These are phyloP conservation scores for Salvia rosmarinus DNA, from an alignment of 257 asterid species.

Conservation along the genomic window DNA sequence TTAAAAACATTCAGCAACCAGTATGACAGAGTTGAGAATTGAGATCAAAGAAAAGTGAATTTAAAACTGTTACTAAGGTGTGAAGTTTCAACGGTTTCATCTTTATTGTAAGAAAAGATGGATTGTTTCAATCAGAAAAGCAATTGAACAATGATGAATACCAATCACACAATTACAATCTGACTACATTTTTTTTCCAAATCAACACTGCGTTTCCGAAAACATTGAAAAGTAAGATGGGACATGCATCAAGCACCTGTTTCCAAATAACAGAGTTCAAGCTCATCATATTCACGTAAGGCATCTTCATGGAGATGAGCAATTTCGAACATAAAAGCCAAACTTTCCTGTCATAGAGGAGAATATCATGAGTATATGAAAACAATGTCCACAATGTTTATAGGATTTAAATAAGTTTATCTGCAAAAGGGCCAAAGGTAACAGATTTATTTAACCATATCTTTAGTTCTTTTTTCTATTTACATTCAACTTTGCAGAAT, in stretches of 20 bases:
- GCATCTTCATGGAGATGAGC: slow-evolving; percentile 99
- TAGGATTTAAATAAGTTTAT: slow-evolving; percentile 20
- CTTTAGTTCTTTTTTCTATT: too few relatives aligned
- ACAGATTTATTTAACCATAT: slow-evolving; percentile 14
- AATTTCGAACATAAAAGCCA: slow-evolving; percentile 98
- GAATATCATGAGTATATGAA: slow-evolving; percentile 29
- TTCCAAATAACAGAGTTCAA: slow-evolving; percentile 98
- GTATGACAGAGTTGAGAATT: slow-evolving; percentile 15
- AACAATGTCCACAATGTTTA: slow-evolving; percentile 12
- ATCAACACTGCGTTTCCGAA: slow-evolving; percentile 30
- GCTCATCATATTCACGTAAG: slow-evolving; percentile 96
- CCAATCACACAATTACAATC: slow-evolving; percentile 14
- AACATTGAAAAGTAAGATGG: slow-evolving; percentile 30
- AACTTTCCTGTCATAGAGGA: slow-evolving; percentile 72
- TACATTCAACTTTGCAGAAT: slow-evolving; percentile 14
- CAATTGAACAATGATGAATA: slow-evolving; percentile 9
- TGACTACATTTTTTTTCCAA: background rate
- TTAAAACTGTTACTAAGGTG: background rate
- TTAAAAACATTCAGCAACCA: background rate
- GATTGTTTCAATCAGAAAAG: background rate
- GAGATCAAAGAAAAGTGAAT: background rate
- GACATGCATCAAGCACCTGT: slow-evolving; percentile 64
- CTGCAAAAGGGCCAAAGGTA: slow-evolving; percentile 24
- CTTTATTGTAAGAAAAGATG: background rate
- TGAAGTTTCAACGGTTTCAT: slow-evolving; percentile 3